Base-by-base conservation (phyloP, 2,329 filamentous ascomycete genomes). In the Aureobasidium sp. region DNA sequence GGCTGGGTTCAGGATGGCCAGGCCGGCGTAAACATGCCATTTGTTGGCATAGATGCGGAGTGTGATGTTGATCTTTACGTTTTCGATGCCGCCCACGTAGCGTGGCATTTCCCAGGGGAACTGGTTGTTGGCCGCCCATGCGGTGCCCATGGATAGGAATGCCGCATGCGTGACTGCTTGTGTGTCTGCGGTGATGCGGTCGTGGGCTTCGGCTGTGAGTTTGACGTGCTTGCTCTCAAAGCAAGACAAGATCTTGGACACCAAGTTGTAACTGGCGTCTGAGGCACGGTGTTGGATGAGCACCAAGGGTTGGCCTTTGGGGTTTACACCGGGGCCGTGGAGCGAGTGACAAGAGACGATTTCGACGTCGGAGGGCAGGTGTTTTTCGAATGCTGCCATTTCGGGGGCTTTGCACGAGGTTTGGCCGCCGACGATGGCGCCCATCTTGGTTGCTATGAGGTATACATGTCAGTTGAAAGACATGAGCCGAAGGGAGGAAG, bases 11-110 rank as follows among this genome's bases (percentile, higher is more conserved):
- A 99, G 82, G 70, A 99, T 99, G 11, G 95, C 94, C 9, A 99
- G 86, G 0, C 94, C 94, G 21, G 94, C 94, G 74, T 99, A 99
- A 61, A 99, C 94, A 77, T 99, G 95, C 95, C 95, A 99, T 75
- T 97, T 99, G 74, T 96, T 95, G 62, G 88, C 87, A 78, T 97
- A 99, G 76, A 99, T 97, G 67, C 94, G 91, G 66, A 99, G 79
- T 67, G 91, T 97, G 67, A 97, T 86, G 77, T 99, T 99, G 78
- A 97, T 96, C 78, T 99, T 99, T 68, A 97, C 93, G 73, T 99
- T 99, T 75, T 99, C 94, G 69, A 99, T 95, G 57, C 94, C 95
- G 61, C 94, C 94, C 4, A 96, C 85, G 74, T 97, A 99, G 64
- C 94, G 90, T n/a, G 86, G 85, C 49, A 93, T 85, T 69, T 97